phyloP scores from a whole-genome alignment of 768 basidiomycete species.

The Hemileccinum rubropunctum region DNA sequence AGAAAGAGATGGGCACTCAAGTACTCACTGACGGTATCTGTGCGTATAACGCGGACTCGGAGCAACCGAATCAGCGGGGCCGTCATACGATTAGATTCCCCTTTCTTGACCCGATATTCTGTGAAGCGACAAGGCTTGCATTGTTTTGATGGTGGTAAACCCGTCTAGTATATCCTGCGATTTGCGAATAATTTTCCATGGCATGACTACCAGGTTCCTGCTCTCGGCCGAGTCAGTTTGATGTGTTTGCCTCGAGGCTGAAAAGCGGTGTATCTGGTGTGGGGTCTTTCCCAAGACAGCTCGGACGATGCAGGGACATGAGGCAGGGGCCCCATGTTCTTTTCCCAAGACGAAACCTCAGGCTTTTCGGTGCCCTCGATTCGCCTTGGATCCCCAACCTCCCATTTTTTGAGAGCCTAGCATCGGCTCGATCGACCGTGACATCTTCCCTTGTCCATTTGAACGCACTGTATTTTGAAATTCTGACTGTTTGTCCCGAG shows the following conservation, averaged over 20 bases:
- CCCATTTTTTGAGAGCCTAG: no score
- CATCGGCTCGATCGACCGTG: neutral
- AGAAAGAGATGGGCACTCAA: no score
- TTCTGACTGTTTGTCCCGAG: neutral
- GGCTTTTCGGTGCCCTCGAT: slow-evolving; percentile 12
- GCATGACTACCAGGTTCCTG: slow-evolving; percentile 7
- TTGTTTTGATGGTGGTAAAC: slow-evolving; percentile 24
- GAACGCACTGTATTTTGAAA: no score
- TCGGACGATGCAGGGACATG: slow-evolving; percentile 14
- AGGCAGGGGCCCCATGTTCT: slow-evolving; percentile 9
- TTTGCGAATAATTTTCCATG: neutral
- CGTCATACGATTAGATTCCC: no score
- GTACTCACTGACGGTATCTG: no score
- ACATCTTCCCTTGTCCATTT: no score
- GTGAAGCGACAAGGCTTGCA: slow-evolving; percentile 25
- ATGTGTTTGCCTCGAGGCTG: slow-evolving; percentile 46
- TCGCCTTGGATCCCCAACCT: neutral
- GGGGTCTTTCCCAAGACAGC: slow-evolving; percentile 5
- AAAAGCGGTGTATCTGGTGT: slow-evolving; percentile 26
- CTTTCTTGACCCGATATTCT: neutral
- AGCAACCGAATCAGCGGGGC: no score
- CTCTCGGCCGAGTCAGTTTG: neutral
- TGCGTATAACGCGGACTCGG: no score
- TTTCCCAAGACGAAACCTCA: slow-evolving; percentile 30
- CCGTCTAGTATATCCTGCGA: neutral